Conservation (phyloP, 140 eudicot genomes). For the Stevia rebaudiana region DNA sequence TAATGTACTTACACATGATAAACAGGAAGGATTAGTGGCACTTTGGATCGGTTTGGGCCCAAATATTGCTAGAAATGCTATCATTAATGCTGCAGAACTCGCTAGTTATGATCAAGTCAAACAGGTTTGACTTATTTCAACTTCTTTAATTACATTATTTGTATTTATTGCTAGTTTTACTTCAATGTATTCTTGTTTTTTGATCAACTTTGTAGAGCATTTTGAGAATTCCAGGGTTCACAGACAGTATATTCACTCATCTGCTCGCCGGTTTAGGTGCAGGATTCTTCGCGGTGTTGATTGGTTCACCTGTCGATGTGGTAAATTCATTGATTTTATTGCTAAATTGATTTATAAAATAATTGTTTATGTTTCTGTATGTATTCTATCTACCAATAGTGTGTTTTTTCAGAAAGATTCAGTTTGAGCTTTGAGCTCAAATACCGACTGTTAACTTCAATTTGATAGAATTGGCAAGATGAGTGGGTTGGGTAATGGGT, state of each 20-base stretch:
- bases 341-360: background rate
- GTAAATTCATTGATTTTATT: conserved; percentile 27
- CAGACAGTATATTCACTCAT: conserved; percentile 74
- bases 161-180: conserved; percentile 1
- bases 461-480: background rate
- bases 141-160: conserved; percentile 4
- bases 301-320: conserved; percentile 98
- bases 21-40: conserved; percentile 81
- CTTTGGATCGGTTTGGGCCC: conserved; percentile 98
- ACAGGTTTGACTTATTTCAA: conserved; percentile 46
- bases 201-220: conserved; percentile 43
- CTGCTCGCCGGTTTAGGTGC: conserved; percentile 92
- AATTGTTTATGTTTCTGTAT: background rate
- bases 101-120: conserved; percentile 95
- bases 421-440: background rate
- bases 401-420: no score
- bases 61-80: conserved; percentile 90
- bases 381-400: background rate
- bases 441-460: background rate
- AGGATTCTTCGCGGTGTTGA: conserved; percentile 92
- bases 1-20: background rate
- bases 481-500: background rate
- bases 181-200: conserved; percentile 8
- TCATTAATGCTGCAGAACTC: conserved; percentile 88
- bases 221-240: conserved; percentile 71